Base-by-base conservation (phyloP, 371 early-diverging fungal species). In the Circinella minor region DNA sequence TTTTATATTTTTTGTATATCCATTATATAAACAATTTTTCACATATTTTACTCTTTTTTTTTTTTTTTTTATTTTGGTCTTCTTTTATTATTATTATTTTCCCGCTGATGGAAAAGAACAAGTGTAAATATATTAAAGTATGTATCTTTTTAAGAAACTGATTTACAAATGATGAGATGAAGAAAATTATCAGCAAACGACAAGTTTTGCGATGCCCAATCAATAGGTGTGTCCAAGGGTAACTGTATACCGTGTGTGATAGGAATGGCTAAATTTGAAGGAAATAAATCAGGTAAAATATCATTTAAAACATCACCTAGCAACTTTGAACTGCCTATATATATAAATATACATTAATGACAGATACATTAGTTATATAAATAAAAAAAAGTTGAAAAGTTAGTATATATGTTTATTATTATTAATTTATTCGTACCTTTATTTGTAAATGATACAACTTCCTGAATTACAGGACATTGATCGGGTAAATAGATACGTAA, bases 121-220 rank as follows among this genome's bases (percentile, higher is more conserved):
- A 9, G 43, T 43, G 43, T 43, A 43, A 11, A 5, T 57, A n/a
- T 34, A 18, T 34, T 17, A 9, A 51, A n/a, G 0, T 27, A 10
- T 57, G 18, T 57, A 17, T 57, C 2, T 18, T 57, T 57, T 51
- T 6, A 57, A 57, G 57, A 34, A 34, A 7, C 43, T 43, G 6
- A 5, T 61, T 67, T 69, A 36, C 46, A 67, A 17, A 89, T 72
- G 17, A 91, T 90, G 62, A 93, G 69, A 77, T 93, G 93, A 57
- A 93, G 70, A 74, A 93, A 93, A 69, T 90, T 89, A 73, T 93
- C 93, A 9, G 91, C 85, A 78, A 87, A 91, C 5, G 88, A 84
- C 46, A 90, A 74, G 69, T 91, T 86, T 54, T 84, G 86, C 63
- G 88, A 86, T 18, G 89, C 86, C 91, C 91, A 91, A 54, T 81